Conservation (phyloP, 1,139 yeast genomes). For the Candida gigantensis region DNA sequence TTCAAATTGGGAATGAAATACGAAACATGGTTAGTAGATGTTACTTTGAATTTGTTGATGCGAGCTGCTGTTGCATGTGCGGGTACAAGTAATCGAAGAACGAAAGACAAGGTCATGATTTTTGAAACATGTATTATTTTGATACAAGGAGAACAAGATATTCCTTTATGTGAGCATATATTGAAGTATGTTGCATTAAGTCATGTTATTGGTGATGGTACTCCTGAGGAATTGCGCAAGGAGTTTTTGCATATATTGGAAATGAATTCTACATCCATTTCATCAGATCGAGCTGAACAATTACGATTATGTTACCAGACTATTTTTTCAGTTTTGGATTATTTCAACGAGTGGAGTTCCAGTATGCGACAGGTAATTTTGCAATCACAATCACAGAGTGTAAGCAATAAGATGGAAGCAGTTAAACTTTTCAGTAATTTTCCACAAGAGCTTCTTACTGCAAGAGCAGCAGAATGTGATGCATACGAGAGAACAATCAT, state of each 20-base stretch:
- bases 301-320: conserved; percentile 67
- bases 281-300: conserved; percentile 56
- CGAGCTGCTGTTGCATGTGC: conserved; percentile 27
- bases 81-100: conserved; percentile 9
- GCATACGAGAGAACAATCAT: conserved; percentile 89
- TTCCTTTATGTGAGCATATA: conserved; percentile 67
- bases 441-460: conserved; percentile 72
- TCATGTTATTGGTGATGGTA: conserved; percentile 52
- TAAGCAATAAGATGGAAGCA: conserved; percentile 27
- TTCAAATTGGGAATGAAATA: conserved; percentile 36
- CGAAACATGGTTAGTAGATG: conserved; percentile 67
- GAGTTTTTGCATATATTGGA: conserved; percentile 66
- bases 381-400: background rate
- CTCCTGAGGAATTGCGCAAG: conserved; percentile 45
- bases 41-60: conserved; percentile 67
- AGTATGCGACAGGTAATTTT: conserved; percentile 29
- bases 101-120: no score
- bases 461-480: conserved; percentile 78
- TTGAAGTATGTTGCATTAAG: conserved; percentile 78
- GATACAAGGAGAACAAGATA: conserved; percentile 66
- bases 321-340: conserved; percentile 78
- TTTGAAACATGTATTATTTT: conserved; percentile 64
- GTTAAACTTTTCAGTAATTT: conserved; percentile 55
- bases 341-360: conserved; percentile 75
- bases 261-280: conserved; percentile 31